phyloP scores from a whole-genome alignment of 2,329 filamentous ascomycete species.

The Cryoendolithus antarcticus region DNA sequence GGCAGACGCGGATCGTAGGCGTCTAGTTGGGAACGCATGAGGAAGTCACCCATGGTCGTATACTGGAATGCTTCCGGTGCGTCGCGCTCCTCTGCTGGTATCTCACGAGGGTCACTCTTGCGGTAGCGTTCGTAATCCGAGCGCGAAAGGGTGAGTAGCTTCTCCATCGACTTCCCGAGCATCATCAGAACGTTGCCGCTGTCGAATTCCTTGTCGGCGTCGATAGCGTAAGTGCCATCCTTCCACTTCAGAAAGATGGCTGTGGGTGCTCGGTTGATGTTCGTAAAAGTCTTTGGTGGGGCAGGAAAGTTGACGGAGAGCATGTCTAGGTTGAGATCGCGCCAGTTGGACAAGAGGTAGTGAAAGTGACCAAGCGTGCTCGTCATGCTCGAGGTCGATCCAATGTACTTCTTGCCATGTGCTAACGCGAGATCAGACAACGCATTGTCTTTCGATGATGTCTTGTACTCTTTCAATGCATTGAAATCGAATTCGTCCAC shows the following conservation, averaged over 20 bases:
- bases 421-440: constrained; percentile 57
- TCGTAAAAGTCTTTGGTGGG: constrained; percentile 56
- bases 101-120: constrained; percentile 51
- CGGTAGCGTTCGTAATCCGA: constrained; percentile 80
- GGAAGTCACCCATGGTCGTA: constrained; percentile 70
- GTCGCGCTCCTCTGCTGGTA: constrained; percentile 59
- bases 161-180: constrained; percentile 93
- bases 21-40: constrained; percentile 92
- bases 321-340: constrained; percentile 53
- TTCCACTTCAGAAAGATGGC: constrained; percentile 74
- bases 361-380: constrained; percentile 80
- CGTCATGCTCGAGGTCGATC: constrained; percentile 96
- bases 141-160: constrained; percentile 72
- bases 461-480: constrained; percentile 74
- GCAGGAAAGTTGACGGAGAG: constrained; percentile 56
- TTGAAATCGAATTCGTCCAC: constrained; percentile 85
- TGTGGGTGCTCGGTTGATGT: constrained; percentile 57
- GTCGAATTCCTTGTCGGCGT: constrained; percentile 89
- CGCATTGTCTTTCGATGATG: constrained; percentile 70
- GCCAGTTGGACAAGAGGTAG: constrained; percentile 76
- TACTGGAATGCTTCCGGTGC: constrained; percentile 77
- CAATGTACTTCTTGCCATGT: constrained; percentile 67
- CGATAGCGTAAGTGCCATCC: constrained; percentile 82
- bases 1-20: constrained; percentile 76
- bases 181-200: constrained; percentile 75